These are phyloP conservation scores for Taiozyma sp. DNA, from an alignment of 1,139 yeast genomes.

Conservation along the genomic window DNA sequence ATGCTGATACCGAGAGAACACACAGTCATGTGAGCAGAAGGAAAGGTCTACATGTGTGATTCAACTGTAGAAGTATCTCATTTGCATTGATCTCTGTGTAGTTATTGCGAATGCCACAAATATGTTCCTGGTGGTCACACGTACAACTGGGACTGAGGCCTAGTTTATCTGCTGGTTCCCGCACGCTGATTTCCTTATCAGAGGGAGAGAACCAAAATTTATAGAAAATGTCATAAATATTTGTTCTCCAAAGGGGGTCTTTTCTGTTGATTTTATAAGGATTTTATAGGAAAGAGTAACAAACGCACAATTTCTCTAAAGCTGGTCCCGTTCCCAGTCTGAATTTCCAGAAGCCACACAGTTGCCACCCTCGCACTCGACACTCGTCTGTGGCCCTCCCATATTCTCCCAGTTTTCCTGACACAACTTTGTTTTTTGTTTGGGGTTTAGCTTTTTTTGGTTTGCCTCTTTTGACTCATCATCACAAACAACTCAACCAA, in stretches of 20 bases:
- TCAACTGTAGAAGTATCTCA: background rate
- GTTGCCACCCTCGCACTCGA: background rate
- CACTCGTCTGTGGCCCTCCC: background rate
- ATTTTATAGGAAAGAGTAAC: background rate
- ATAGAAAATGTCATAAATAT: background rate
- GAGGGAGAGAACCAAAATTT: background rate
- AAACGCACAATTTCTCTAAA: too few relatives aligned
- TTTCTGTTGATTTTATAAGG: too few relatives aligned
- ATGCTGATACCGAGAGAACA: background rate
- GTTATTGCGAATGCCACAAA: background rate
- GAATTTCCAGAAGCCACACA: background rate
- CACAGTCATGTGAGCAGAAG: background rate
- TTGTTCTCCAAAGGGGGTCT: background rate
- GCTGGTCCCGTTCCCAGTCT: too few relatives aligned
- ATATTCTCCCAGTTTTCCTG: background rate
- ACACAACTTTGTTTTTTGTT: background rate
- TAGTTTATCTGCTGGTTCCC: background rate
- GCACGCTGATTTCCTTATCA: background rate
- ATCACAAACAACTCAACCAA: background rate
- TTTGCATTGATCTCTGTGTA: background rate
- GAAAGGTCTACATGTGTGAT: background rate
- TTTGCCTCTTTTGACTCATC: background rate
- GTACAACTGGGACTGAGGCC: background rate
- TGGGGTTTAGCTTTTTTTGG: background rate
- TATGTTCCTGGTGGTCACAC: background rate